Percentiles rank a stretch among this genome's conserved stretches.
phyloP scores from a whole-genome alignment of 2,329 filamentous ascomycete species.

The Lachnellula suecica region DNA sequence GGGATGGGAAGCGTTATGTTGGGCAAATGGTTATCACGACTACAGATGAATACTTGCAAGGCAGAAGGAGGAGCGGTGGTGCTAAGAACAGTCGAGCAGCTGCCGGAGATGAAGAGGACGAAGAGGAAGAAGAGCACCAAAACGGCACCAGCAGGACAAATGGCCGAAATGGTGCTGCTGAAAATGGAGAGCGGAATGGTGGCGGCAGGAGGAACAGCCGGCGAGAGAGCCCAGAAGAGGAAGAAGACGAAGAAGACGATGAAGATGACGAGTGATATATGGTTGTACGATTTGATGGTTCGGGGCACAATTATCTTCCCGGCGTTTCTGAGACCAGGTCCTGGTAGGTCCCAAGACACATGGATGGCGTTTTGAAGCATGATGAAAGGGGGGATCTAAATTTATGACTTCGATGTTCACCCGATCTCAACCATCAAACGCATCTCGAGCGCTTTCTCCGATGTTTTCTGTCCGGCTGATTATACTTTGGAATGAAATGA shows the following conservation, averaged over 20 bases:
- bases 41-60: constrained; percentile 31
- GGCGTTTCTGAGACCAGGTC: no score
- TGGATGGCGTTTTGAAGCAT: background rate
- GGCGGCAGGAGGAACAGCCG: constrained; percentile 8
- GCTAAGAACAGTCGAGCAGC: constrained; percentile 12
- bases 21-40: constrained; percentile 33
- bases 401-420: no score
- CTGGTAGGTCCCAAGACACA: no score
- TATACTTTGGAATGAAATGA: no score
- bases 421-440: no score
- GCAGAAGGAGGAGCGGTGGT: constrained; percentile 30
- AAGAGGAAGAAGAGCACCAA: constrained; percentile 9
- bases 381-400: no score
- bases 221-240: constrained; percentile 3
- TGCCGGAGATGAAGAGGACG: constrained; percentile 18
- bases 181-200: no score
- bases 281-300: background rate
- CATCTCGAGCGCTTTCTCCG: no score
- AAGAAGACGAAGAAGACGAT: constrained; percentile 12
- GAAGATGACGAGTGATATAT: background rate
- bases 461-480: no score
- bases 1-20: constrained; percentile 39
- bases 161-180: background rate
- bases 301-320: background rate
- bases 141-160: background rate